Conservation (phyloP, 768 basidiomycete genomes). For the Tylopilus intermedius region DNA sequence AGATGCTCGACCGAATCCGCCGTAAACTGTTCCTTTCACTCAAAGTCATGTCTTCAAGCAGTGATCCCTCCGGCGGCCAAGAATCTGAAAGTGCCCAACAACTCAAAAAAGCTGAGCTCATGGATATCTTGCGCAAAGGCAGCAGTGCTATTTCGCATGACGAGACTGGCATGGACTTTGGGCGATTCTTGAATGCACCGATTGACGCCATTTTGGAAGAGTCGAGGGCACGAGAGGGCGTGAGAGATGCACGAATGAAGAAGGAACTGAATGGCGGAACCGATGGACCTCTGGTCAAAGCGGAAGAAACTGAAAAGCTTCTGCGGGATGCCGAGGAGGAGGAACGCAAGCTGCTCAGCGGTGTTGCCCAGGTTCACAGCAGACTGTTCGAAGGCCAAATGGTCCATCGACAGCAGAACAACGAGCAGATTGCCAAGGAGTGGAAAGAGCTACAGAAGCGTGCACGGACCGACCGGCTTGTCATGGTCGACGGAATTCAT, state of each 20-base stretch:
- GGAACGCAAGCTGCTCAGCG: constrained; percentile 45
- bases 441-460: constrained; percentile 47
- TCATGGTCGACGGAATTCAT: constrained; percentile 35
- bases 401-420: constrained; percentile 30
- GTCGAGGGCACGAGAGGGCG: constrained; percentile 40
- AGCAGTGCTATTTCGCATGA: constrained; percentile 47
- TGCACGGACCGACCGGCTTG: constrained; percentile 36
- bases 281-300: constrained; percentile 7
- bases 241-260: constrained; percentile 44
- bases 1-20: constrained; percentile 67
- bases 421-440: constrained; percentile 41
- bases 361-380: constrained; percentile 55
- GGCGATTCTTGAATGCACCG: constrained; percentile 40
- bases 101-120: constrained; percentile 42
- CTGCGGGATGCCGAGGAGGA: constrained; percentile 48
- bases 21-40: constrained; percentile 64
- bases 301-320: constrained; percentile 26
- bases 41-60: constrained; percentile 53
- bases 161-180: constrained; percentile 38
- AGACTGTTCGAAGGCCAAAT: constrained; percentile 55
- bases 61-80: constrained; percentile 12
- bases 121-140: constrained; percentile 54
- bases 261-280: constrained; percentile 28
- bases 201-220: constrained; percentile 42
- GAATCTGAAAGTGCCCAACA: constrained; percentile 21